These are phyloP conservation scores for Arbutus unedo DNA, from an alignment of 148 eudicot genomes.

Conservation along the genomic window DNA sequence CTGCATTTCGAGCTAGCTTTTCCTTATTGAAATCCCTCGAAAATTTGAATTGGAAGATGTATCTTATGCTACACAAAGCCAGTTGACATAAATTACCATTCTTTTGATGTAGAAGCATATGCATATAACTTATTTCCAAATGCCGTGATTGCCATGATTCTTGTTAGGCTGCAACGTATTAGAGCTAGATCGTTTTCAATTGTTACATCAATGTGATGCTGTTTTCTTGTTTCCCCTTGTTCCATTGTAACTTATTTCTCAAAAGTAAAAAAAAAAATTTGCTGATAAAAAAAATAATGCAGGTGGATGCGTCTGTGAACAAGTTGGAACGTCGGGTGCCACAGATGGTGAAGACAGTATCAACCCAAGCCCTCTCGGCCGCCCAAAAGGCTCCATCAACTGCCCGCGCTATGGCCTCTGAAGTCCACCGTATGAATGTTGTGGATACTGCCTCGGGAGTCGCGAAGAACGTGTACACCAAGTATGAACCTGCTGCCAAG, in stretches of 20 bases:
- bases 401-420: conserved; percentile 69
- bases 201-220: not conserved
- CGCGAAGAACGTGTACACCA: conserved; percentile 63
- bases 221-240: not conserved
- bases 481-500: conserved; percentile 85
- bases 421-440: conserved; percentile 64
- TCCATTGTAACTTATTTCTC: no score
- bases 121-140: no score
- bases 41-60: no score
- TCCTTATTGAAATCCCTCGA: no score
- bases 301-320: conserved; percentile 76
- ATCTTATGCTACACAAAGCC: no score
- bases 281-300: not conserved
- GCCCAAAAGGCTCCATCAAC: conserved; percentile 75
- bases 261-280: no score
- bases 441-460: conserved; percentile 74
- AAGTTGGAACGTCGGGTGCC: conserved; percentile 65
- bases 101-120: no score
- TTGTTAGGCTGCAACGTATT: no score
- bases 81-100: no score
- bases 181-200: not conserved
- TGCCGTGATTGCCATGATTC: no score
- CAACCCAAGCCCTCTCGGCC: conserved; percentile 52
- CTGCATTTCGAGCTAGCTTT: no score
- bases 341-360: conserved; percentile 55